Conservation (phyloP, 2,329 filamentous ascomycete species). For the Xylaria sp. region DNA sequence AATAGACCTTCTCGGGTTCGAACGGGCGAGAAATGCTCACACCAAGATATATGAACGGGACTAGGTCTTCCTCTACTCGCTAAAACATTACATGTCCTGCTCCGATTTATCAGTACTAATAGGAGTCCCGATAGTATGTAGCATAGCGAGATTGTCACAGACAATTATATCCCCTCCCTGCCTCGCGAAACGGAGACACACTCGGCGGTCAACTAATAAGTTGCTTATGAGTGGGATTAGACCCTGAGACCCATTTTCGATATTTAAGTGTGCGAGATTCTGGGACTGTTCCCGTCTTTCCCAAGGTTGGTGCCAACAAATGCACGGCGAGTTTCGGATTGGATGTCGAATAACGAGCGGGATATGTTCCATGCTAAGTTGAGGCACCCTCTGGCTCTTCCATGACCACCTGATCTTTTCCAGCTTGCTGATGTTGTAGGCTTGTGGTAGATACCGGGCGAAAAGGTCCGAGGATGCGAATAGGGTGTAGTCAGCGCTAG, state of each 20-base stretch:
- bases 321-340: constrained; percentile 26
- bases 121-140: constrained; percentile 19
- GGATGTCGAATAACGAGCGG: constrained; percentile 33
- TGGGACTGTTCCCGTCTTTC: constrained; percentile 16
- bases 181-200: constrained; percentile 30
- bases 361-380: constrained; percentile 17
- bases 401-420: constrained; percentile 34
- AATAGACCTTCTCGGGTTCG: too few relatives aligned
- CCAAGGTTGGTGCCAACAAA: constrained; percentile 34
- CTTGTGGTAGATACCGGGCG: constrained; percentile 30
- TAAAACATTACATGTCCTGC: background rate
- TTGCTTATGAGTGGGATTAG: constrained; percentile 26
- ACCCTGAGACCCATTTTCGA: constrained; percentile 31
- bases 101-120: background rate
- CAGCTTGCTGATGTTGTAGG: constrained; percentile 31
- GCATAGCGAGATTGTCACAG: constrained; percentile 25
- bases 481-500: constrained; percentile 14
- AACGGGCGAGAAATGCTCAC: too few relatives aligned
- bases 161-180: constrained; percentile 32
- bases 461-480: constrained; percentile 34
- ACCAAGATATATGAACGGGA: too few relatives aligned
- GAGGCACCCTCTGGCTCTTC: background rate
- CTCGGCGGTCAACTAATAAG: constrained; percentile 30
- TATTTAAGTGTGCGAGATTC: constrained; percentile 21
- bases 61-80: too few relatives aligned